Conservation (phyloP, 352 stramenopile species). For the Pythium phragmitis region DNA sequence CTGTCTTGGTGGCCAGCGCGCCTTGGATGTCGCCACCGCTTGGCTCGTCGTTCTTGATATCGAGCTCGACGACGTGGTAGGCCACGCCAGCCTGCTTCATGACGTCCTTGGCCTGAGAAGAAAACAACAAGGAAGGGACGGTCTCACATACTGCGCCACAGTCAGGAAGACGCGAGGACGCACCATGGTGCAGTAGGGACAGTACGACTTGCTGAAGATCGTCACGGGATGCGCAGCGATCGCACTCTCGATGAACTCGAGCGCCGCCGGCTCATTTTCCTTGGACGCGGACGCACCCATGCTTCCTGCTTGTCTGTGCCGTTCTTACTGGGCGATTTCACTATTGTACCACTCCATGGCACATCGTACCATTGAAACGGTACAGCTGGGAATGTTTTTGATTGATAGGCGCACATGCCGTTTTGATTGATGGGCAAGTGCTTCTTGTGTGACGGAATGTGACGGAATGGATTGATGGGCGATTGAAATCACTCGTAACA, state of each 20-base stretch:
- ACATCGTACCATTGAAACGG: too few relatives aligned
- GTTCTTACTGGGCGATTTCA: too few relatives aligned
- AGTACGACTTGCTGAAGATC: conserved; percentile 95
- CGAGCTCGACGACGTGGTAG: conserved; percentile 65
- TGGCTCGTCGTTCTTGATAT: conserved; percentile 31
- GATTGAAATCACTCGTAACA: too few relatives aligned
- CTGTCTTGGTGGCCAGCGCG: conserved; percentile 56
- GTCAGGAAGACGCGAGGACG: neutral
- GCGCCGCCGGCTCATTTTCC: conserved; percentile 45
- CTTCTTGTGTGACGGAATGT: too few relatives aligned
- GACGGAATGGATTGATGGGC: too few relatives aligned
- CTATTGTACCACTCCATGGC: too few relatives aligned
- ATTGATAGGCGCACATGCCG: too few relatives aligned
- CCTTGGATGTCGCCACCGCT: conserved; percentile 57
- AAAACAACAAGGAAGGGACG: neutral
- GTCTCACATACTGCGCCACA: neutral
- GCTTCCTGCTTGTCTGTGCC: too few relatives aligned
- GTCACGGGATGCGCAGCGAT: conserved; percentile 52
- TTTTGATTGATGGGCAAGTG: too few relatives aligned
- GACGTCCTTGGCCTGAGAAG: conserved; percentile 41
- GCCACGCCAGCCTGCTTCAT: conserved; percentile 48
- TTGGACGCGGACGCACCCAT: conserved; percentile 47
- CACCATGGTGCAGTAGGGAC: conserved; percentile 86
- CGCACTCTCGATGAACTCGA: conserved; percentile 60
- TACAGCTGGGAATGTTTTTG: too few relatives aligned